Evolutionary conservation across 2,329 filamentous ascomycete species (phyloP).

Genomic region (Diaporthe sp.): DNA sequence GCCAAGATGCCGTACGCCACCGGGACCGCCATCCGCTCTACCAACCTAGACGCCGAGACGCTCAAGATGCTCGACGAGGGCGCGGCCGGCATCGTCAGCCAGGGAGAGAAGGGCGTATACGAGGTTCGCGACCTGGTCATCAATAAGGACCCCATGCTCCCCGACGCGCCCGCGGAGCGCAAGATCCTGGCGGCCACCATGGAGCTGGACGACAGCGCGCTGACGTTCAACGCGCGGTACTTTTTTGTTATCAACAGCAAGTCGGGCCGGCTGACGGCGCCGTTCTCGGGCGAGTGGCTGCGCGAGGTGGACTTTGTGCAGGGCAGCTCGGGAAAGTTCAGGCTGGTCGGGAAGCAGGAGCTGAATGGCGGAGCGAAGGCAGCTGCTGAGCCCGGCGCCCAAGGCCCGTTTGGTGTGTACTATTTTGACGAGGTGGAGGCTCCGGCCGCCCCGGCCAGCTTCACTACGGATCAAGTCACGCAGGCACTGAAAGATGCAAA

Average conservation of each 20-base stretch:
- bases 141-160: background rate
- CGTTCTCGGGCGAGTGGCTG: background rate
- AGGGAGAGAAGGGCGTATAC: background rate
- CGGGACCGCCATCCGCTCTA: background rate
- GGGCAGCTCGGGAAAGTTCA: conserved; percentile 9
- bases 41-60: background rate
- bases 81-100: background rate
- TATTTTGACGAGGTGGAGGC: conserved; percentile 12
- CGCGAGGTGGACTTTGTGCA: background rate
- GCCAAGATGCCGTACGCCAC: conserved; percentile 2
- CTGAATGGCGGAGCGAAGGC: background rate
- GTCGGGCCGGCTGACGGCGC: background rate
- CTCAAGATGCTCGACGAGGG: conserved; percentile 15
- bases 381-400: background rate
- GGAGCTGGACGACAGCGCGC: background rate
- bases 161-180: background rate
- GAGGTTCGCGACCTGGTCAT: background rate
- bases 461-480: background rate
- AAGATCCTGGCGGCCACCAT: background rate
- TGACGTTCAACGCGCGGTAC: background rate
- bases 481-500: background rate
- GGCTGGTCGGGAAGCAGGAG: conserved; percentile 2
- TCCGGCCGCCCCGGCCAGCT: background rate
- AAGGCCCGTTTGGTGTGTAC: background rate
- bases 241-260: conserved; percentile 10